phyloP scores from a whole-genome alignment of 2,329 filamentous ascomycete genomes.

The Ceratocystis lukuohia region DNA sequence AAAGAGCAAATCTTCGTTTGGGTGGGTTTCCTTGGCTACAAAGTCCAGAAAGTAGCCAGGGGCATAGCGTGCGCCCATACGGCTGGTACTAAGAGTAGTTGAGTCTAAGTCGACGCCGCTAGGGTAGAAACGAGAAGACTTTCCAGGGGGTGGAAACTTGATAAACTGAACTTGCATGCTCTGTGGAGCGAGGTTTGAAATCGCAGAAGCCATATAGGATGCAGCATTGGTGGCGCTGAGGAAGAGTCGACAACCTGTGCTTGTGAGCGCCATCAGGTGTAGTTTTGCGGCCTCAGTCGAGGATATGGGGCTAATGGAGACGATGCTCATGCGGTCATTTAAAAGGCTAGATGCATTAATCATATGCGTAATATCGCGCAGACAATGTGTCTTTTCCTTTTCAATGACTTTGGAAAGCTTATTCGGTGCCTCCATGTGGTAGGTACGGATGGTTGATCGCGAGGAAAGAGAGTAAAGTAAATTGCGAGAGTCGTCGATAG shows the following conservation, averaged over 20 bases:
- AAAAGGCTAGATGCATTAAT: conserved; percentile 61
- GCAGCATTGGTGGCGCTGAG: conserved; percentile 76
- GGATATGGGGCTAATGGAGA: conserved; percentile 75
- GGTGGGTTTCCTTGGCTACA: conserved; percentile 46
- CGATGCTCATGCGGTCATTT: conserved; percentile 55
- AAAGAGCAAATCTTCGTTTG: conserved; percentile 58
- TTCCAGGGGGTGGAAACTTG: conserved; percentile 65
- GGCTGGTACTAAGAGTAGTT: conserved; percentile 36
- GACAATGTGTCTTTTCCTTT: conserved; percentile 46
- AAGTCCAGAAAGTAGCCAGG: conserved; percentile 90
- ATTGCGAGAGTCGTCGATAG: conserved; percentile 75
- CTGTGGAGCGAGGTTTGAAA: conserved; percentile 56
- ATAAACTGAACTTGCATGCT: conserved; percentile 98
- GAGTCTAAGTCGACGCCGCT: conserved; percentile 36
- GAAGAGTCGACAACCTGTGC: conserved; percentile 81
- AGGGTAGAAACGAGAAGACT: conserved; percentile 27
- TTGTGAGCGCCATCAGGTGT: conserved; percentile 80
- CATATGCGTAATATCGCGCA: conserved; percentile 73
- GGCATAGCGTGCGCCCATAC: conserved; percentile 50
- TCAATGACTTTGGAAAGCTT: conserved; percentile 51
- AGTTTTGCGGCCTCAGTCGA: conserved; percentile 66
- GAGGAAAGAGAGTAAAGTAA: conserved; percentile 86
- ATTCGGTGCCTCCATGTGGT: conserved; percentile 60
- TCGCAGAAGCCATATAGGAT: conserved; percentile 48
- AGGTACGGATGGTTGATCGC: conserved; percentile 77